Percentiles rank a stretch among this genome's conserved stretches.
Conservation (phyloP, 192 early-diverging fungal genomes). For the Phycomyces blakesleeanus region DNA sequence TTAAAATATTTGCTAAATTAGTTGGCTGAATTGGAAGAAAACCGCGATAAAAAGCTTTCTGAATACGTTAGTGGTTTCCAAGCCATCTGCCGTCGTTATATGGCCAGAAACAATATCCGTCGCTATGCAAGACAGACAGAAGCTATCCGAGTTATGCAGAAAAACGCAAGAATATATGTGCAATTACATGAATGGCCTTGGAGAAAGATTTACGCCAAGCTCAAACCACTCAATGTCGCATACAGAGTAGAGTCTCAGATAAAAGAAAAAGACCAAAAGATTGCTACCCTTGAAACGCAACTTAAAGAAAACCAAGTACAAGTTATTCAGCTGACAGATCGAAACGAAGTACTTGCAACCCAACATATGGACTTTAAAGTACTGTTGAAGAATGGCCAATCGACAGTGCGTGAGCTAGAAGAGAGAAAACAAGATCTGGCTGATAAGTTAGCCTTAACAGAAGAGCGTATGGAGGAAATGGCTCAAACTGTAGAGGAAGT, state of each 20-base stretch:
- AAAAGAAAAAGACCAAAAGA: slow-evolving; percentile 19
- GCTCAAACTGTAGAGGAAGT: not conserved
- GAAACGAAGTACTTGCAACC: slow-evolving; percentile 4
- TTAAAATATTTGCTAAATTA: slow-evolving; percentile 5
- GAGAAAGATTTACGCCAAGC: slow-evolving; percentile 88
- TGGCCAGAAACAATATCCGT: slow-evolving; percentile 66
- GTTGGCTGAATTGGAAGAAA: slow-evolving; percentile 92
- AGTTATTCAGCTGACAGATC: not conserved
- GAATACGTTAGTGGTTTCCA: slow-evolving; percentile 83
- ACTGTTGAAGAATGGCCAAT: slow-evolving; percentile 13
- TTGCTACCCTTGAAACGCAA: not conserved
- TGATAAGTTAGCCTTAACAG: slow-evolving; percentile 9
- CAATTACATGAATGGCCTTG: slow-evolving; percentile 89
- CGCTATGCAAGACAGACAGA: slow-evolving; percentile 59
- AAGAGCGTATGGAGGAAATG: slow-evolving; percentile 9
- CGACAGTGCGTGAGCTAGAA: slow-evolving; percentile 14
- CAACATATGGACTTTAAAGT: slow-evolving; percentile 21
- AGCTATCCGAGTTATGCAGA: slow-evolving; percentile 92
- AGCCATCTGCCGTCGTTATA: slow-evolving; percentile 79
- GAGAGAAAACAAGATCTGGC: slow-evolving; percentile 21
- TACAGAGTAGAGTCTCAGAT: slow-evolving; percentile 15
- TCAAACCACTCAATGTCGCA: slow-evolving; percentile 20
- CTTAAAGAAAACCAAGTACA: not conserved
- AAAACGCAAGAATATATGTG: slow-evolving; percentile 88
- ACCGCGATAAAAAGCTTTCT: slow-evolving; percentile 77